phyloP scores from a whole-genome alignment of 1,284 basidiomycete genomes.

The Sanguinoderma infundibulare region DNA sequence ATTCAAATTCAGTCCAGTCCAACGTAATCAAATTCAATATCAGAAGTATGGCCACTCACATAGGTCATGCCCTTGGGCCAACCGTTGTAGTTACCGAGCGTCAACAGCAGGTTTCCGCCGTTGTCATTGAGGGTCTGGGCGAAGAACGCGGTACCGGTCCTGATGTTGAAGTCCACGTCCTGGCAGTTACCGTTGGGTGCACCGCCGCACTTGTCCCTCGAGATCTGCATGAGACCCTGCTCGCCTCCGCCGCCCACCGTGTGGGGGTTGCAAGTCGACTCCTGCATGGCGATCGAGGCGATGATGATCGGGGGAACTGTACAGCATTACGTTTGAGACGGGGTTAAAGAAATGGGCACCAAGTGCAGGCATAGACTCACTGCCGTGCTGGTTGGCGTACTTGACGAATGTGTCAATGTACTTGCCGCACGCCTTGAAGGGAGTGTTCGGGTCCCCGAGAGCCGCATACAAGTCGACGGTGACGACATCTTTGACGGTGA shows the following conservation, averaged over 20 bases:
- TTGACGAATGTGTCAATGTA: slow-evolving; percentile 67
- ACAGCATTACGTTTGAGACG: not conserved
- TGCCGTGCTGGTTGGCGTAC: slow-evolving; percentile 55
- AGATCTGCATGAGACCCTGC: slow-evolving; percentile 87
- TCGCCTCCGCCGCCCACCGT: slow-evolving; percentile 80
- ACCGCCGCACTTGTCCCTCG: slow-evolving; percentile 75
- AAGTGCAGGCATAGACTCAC: slow-evolving; percentile 38
- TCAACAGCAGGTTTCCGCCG: slow-evolving; percentile 62
- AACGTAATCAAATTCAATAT: not conserved
- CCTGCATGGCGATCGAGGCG: slow-evolving; percentile 86
- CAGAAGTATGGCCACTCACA: slow-evolving; percentile 44
- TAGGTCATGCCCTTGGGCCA: slow-evolving; percentile 70
- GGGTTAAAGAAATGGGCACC: not conserved
- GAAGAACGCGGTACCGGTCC: slow-evolving; percentile 66
- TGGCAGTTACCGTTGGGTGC: slow-evolving; percentile 69
- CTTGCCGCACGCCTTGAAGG: slow-evolving; percentile 65
- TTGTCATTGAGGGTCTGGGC: slow-evolving; percentile 52
- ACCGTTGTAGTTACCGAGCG: slow-evolving; percentile 82
- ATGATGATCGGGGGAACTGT: slow-evolving; percentile 74
- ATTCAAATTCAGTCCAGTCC: not conserved
- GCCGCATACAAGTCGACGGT: slow-evolving; percentile 56
- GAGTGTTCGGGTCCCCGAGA: slow-evolving; percentile 50
- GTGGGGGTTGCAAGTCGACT: slow-evolving; percentile 73
- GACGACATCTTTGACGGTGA: slow-evolving; percentile 59
- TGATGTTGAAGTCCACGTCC: slow-evolving; percentile 75